These are phyloP conservation scores for Boletus rufocinnamomeus DNA, from an alignment of 768 basidiomycete species.

Conservation along the genomic window DNA sequence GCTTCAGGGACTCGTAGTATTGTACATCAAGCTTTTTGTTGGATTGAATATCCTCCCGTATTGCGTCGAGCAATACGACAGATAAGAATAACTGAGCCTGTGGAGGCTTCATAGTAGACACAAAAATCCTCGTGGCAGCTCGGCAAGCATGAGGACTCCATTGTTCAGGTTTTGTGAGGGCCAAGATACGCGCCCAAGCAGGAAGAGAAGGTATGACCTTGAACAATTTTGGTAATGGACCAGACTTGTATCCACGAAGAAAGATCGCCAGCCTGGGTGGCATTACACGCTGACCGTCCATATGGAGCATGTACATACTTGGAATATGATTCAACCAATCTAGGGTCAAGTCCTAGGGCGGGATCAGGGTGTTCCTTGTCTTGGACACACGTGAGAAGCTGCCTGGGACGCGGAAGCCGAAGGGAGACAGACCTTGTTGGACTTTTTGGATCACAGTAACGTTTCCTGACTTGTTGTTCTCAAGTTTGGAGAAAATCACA, in stretches of 20 bases:
- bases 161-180: conserved; percentile 86
- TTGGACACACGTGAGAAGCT: conserved; percentile 25
- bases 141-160: conserved; percentile 97
- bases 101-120: conserved; percentile 94
- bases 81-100: conserved; percentile 92
- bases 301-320: conserved; percentile 62
- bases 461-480: conserved; percentile 57
- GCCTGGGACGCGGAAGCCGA: not conserved
- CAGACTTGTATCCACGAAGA: conserved; percentile 88
- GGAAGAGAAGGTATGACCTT: conserved; percentile 96
- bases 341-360: conserved; percentile 85
- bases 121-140: conserved; percentile 92
- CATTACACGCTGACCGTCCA: conserved; percentile 7
- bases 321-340: conserved; percentile 89
- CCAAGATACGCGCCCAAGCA: conserved; percentile 94
- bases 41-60: conserved; percentile 83
- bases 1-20: conserved; percentile 90
- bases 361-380: conserved; percentile 69
- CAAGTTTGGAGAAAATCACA: conserved; percentile 93
- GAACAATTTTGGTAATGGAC: conserved; percentile 94
- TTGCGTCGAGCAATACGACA: conserved; percentile 87
- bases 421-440: conserved; percentile 48
- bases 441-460: conserved; percentile 61
- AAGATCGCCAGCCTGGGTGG: conserved; percentile 74
- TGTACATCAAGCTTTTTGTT: conserved; percentile 92